A percentile compares a stretch with the other conserved stretches of the same genome.
These are phyloP conservation scores for Candida fluviatilis DNA, from an alignment of 805 yeast genomes.

Conservation along the genomic window DNA sequence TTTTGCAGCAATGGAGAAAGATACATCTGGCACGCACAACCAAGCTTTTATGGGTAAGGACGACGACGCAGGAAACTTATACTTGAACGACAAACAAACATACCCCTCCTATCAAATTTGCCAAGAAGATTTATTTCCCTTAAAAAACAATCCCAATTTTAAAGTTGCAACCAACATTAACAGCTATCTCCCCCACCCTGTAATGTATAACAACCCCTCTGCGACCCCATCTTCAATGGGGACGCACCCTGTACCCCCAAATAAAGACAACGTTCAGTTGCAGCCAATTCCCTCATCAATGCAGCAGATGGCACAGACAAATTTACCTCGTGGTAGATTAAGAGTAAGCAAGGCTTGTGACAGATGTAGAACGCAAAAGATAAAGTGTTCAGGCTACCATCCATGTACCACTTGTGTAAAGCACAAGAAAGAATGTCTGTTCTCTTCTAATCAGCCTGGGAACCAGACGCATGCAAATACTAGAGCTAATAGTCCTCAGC, in stretches of 20 bases:
- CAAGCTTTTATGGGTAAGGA: background rate
- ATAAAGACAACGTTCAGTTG: background rate
- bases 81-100: background rate
- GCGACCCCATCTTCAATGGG: background rate
- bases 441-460: conserved; percentile 5
- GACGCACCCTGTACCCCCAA: background rate
- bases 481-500: background rate
- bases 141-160: background rate
- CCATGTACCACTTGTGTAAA: conserved; percentile 49
- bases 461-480: background rate
- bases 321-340: conserved; percentile 15
- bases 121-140: too few species aligned
- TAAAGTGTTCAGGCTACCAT: conserved; percentile 50
- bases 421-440: conserved; percentile 33
- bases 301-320: background rate
- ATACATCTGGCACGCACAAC: background rate
- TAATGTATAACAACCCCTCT: background rate
- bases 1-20: background rate
- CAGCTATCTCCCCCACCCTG: background rate
- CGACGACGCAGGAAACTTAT: background rate
- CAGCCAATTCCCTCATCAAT: background rate
- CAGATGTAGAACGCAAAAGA: conserved; percentile 51
- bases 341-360: conserved; percentile 54
- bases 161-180: background rate
- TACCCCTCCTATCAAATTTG: background rate